These are phyloP conservation scores for Tarenaya hassleriana DNA, from an alignment of 345 rosid species.

Conservation along the genomic window DNA sequence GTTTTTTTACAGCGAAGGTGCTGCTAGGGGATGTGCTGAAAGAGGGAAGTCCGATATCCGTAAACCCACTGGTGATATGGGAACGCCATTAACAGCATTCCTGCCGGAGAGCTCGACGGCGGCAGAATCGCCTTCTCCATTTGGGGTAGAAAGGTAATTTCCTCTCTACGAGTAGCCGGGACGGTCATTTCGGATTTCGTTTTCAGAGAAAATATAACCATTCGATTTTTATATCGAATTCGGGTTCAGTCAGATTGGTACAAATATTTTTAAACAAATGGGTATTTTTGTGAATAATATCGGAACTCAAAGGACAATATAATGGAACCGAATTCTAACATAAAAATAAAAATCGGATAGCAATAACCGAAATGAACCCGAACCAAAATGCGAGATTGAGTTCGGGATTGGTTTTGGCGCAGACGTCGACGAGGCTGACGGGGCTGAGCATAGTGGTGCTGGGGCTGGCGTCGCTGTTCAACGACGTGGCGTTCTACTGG, in stretches of 20 bases:
- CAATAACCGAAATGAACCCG: background rate
- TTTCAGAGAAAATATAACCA: too few species aligned
- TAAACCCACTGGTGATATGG: slow-evolving; percentile 85
- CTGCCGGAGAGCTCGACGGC: slow-evolving; percentile 92
- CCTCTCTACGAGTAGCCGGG: too few species aligned
- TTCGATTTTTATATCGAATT: too few species aligned
- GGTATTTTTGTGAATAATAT: too few species aligned
- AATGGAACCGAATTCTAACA: too few species aligned
- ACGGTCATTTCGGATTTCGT: too few species aligned
- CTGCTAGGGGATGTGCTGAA: slow-evolving; percentile 74
- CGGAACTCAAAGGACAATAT: too few species aligned
- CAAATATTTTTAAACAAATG: too few species aligned
- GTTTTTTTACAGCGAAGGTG: slow-evolving; percentile 74
- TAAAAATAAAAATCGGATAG: too few species aligned
- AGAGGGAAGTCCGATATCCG: slow-evolving; percentile 79
- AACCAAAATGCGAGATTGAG: background rate
- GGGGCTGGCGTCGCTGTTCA: slow-evolving; percentile 67
- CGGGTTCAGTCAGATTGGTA: too few species aligned
- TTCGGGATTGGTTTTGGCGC: slow-evolving; percentile 16
- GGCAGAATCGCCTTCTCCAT: slow-evolving; percentile 77
- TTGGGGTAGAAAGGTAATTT: slow-evolving; percentile 92
- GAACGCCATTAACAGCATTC: slow-evolving; percentile 95
- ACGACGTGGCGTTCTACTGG: slow-evolving; percentile 92
- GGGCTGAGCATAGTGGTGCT: slow-evolving; percentile 59
- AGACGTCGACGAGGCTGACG: slow-evolving; percentile 73